These are phyloP conservation scores for Globisporangium parvum DNA, from an alignment of 352 stramenopile genomes.

Conservation along the genomic window DNA sequence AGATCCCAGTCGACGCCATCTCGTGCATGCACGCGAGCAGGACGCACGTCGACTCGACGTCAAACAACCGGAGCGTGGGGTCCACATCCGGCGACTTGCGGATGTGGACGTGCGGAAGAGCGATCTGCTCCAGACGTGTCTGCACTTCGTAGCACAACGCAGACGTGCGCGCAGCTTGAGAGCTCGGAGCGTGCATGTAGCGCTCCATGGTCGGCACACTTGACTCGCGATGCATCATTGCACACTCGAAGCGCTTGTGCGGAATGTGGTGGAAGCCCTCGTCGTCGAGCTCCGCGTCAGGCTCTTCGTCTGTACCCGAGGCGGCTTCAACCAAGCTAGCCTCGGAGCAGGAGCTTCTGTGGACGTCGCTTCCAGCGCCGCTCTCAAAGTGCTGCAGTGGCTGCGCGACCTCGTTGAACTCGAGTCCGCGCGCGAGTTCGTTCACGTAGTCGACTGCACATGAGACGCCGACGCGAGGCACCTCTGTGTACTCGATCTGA, in stretches of 20 bases:
- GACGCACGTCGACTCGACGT: constrained; percentile 74
- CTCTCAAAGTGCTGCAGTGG: not conserved
- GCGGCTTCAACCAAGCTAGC: not conserved
- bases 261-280: constrained; percentile 13
- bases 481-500: constrained; percentile 49
- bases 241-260: not conserved
- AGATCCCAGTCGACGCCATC: constrained; percentile 78
- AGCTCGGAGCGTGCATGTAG: not conserved
- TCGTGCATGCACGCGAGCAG: constrained; percentile 80
- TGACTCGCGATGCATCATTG: not conserved
- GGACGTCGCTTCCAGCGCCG: not conserved
- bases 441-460: constrained; percentile 66
- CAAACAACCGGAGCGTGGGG: constrained; percentile 74
- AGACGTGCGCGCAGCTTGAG: constrained; percentile 32
- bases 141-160: not conserved
- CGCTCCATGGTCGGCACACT: constrained; percentile 13
- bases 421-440: constrained; percentile 54
- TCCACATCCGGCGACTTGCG: constrained; percentile 70
- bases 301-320: not conserved
- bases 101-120: constrained; percentile 29
- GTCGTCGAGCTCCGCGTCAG: constrained; percentile 12
- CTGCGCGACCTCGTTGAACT: constrained; percentile 30
- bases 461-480: constrained; percentile 35
- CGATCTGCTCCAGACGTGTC: not conserved
- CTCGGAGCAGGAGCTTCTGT: not conserved